A percentile compares a stretch with the other conserved stretches of the same genome.
phyloP scores from a whole-genome alignment of 2,329 filamentous ascomycete genomes.

The Aspergillus awamori region DNA sequence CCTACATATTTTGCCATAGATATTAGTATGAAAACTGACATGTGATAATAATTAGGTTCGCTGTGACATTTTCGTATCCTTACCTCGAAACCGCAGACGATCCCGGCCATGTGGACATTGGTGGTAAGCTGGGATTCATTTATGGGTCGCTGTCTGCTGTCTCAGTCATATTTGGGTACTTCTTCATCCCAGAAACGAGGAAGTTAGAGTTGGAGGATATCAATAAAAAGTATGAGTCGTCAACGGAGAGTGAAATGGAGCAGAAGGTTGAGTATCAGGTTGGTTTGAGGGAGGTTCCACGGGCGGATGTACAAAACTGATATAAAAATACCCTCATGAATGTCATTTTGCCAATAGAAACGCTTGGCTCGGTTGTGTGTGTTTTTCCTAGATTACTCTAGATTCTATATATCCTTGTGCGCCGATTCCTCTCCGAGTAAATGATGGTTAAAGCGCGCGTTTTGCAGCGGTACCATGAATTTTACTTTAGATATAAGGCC shows the following conservation, averaged over 20 bases:
- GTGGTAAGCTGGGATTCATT: neutral
- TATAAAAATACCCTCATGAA: too few species aligned
- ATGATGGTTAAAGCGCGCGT: too few species aligned
- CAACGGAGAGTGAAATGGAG: neutral
- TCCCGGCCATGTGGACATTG: neutral
- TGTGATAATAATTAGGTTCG: neutral
- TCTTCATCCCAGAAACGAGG: neutral
- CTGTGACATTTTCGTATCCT: neutral
- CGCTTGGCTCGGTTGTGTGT: too few species aligned
- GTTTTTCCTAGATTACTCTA: too few species aligned
- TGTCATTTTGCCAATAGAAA: too few species aligned
- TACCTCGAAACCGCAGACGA: slow-evolving; percentile 3
- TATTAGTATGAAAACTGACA: neutral
- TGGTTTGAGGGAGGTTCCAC: neutral
- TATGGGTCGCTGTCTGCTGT: neutral
- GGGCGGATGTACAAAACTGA: neutral
- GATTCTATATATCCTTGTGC: too few species aligned
- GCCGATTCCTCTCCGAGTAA: too few species aligned
- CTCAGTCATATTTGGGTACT: neutral
- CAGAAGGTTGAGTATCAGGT: slow-evolving; percentile 1
- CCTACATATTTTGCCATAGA: too few species aligned
- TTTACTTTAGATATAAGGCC: too few species aligned
- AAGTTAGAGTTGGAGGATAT: neutral
- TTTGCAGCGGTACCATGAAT: too few species aligned
- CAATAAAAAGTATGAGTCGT: neutral